Evolutionary conservation across 108 stramenopile genomes (phyloP).

Genomic region (Mayamaea pseudoterrestris): DNA sequence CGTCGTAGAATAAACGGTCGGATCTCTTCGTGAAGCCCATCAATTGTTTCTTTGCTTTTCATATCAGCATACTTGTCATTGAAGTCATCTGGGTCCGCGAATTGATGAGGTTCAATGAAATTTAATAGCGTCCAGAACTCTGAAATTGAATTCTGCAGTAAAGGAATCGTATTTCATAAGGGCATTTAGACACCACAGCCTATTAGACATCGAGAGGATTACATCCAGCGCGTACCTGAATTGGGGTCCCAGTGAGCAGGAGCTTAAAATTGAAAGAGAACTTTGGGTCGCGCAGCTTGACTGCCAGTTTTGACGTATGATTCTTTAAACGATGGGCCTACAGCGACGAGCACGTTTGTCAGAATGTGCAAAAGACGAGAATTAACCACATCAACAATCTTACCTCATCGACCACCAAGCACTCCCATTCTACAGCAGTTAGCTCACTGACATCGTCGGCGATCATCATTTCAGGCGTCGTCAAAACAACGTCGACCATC

Average conservation of each 20-base stretch:
- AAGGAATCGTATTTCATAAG: no score
- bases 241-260: constrained; percentile 91
- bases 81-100: constrained; percentile 58
- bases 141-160: constrained; percentile 36
- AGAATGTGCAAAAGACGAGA: not conserved
- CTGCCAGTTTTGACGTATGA: constrained; percentile 80
- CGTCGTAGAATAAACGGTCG: constrained; percentile 90
- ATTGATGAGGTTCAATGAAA: constrained; percentile 60
- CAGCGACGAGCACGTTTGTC: not conserved
- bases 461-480: constrained; percentile 83
- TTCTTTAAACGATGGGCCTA: constrained; percentile 93
- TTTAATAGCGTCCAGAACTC: constrained; percentile 89
- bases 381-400: not conserved
- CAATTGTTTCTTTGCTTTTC: constrained; percentile 73
- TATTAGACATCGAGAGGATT: no score
- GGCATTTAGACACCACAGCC: no score
- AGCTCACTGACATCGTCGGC: constrained; percentile 75
- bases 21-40: constrained; percentile 73
- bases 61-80: constrained; percentile 76
- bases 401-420: constrained; percentile 88
- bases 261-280: constrained; percentile 70
- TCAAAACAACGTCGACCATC: constrained; percentile 87
- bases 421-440: constrained; percentile 67
- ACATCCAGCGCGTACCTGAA: constrained; percentile 75
- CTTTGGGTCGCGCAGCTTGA: constrained; percentile 57